Base-by-base conservation (phyloP, 768 basidiomycete species). In the Naganishia friedmannii region DNA sequence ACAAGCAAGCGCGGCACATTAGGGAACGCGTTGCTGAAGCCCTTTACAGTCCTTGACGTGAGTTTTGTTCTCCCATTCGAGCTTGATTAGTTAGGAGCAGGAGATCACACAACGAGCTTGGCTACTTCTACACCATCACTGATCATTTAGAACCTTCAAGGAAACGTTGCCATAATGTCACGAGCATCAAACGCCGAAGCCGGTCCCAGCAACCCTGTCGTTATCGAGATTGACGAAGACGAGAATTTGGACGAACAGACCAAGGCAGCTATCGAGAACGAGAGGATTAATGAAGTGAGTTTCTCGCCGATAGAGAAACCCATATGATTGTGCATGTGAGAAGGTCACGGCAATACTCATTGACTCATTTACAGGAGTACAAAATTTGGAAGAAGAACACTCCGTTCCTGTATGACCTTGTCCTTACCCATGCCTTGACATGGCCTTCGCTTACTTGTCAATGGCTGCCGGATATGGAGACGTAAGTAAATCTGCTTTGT, bases 361-460 rank as follows among this genome's bases (percentile, higher is more conserved):
- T 29, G 4, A 54, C 54, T 23, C 34, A 7, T 45, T 12, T 46
- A 28, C 70, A 82, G 80, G 82, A 82, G 70, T 82, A 81, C 77
- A 82, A 82, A 70, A 80, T 82, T 29, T 82, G 82, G 82, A 82
- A 82, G 76, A 82, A 82, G 74, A 82, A 81, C 82, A 92, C 94
- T 66, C 95, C 94, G 15, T 98, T 95, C 83, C 87, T 98, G 17
- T 99, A 99, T 81, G 96, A 99, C 82, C 85, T 95, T 28, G 92
- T 99, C 73, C 89, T 99, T 76, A 97, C 95, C 0, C 95, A 98
- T 79, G 95, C 95, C 37, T 85, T 98, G 60, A 93, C 96, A 82
- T 99, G 96, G 96, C 96, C 96, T 23, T 92, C 89, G 77, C 80
- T 99, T 77, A 99, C 96, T 5, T 93, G 92, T 80, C 96, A 98